These are phyloP conservation scores for Kwoniella bestiolae DNA, from an alignment of 768 basidiomycete genomes.

Conservation along the genomic window DNA sequence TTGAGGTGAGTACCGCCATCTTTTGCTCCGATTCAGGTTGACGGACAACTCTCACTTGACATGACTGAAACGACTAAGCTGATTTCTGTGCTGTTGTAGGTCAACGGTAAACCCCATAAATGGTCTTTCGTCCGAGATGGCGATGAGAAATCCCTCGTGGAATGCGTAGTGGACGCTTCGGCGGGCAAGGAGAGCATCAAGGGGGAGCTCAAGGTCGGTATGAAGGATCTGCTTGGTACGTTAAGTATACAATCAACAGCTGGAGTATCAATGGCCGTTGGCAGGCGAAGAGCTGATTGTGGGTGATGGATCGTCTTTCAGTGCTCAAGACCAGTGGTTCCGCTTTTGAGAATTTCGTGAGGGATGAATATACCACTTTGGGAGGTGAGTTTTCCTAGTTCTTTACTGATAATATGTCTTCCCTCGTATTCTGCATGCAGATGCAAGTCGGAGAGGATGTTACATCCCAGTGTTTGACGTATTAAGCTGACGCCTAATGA, in stretches of 20 bases:
- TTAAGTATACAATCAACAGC: no score
- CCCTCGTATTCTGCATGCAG: background rate
- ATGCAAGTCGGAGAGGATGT: no score
- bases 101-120: constrained; percentile 63
- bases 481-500: background rate
- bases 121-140: constrained; percentile 89
- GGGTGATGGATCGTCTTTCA: constrained; percentile 4
- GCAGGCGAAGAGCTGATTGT: no score
- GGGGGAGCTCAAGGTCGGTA: constrained; percentile 70
- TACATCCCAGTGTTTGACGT: no score
- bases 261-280: no score
- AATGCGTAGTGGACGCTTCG: constrained; percentile 65
- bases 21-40: background rate
- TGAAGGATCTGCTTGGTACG: constrained; percentile 80
- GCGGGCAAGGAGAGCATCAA: constrained; percentile 67
- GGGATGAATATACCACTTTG: constrained; percentile 82
- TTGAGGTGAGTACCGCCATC: constrained; percentile 64
- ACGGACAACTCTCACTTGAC: no score
- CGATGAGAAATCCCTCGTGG: constrained; percentile 78
- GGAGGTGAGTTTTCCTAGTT: constrained; percentile 55
- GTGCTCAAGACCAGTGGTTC: constrained; percentile 91
- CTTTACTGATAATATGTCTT: background rate
- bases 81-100: constrained; percentile 5
- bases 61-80: background rate
- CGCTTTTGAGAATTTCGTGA: constrained; percentile 76